Evolutionary conservation across 306 rosid genomes (phyloP).

Genomic region (Heteromeles arbutifolia): DNA sequence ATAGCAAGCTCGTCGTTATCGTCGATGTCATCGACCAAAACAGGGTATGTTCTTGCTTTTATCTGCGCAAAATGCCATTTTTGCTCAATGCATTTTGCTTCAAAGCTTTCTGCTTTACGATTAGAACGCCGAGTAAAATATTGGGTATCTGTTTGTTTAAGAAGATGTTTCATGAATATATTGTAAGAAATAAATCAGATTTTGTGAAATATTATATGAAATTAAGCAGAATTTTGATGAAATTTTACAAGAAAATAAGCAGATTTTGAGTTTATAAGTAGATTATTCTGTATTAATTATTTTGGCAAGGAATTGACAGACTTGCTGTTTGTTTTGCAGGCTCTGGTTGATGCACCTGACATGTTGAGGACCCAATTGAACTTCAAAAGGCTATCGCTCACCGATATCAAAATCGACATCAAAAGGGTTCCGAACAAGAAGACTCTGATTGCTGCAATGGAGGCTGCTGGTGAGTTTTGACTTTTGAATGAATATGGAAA

Average conservation of each 20-base stretch:
- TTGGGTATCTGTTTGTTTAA: background rate
- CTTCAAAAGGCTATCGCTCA: conserved; percentile 46
- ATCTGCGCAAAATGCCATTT: background rate
- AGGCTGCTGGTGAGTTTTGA: conserved; percentile 31
- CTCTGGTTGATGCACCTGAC: conserved; percentile 47
- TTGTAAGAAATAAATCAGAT: background rate
- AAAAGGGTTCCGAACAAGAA: conserved; percentile 45
- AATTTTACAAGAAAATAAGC: background rate
- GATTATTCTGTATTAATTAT: background rate
- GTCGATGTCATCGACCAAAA: conserved; percentile 46
- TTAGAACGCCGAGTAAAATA: background rate
- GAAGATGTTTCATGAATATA: background rate
- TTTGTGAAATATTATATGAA: background rate
- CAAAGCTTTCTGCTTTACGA: background rate
- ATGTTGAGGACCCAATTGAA: conserved; percentile 49
- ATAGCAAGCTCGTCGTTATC: conserved; percentile 38
- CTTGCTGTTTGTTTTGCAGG: conserved; percentile 14
- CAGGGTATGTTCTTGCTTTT: conserved; percentile 17
- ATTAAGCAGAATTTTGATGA: background rate
- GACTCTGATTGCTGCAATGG: conserved; percentile 38
- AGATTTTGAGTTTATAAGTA: background rate
- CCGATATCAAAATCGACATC: conserved; percentile 44
- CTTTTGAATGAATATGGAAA: background rate
- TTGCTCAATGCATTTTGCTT: background rate
- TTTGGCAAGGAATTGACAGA: background rate